Evolutionary conservation across 202 grass and related monocot genomes (phyloP), one percentile per base, ranked within the genome.

Genomic region (Musa balbisiana): DNA sequence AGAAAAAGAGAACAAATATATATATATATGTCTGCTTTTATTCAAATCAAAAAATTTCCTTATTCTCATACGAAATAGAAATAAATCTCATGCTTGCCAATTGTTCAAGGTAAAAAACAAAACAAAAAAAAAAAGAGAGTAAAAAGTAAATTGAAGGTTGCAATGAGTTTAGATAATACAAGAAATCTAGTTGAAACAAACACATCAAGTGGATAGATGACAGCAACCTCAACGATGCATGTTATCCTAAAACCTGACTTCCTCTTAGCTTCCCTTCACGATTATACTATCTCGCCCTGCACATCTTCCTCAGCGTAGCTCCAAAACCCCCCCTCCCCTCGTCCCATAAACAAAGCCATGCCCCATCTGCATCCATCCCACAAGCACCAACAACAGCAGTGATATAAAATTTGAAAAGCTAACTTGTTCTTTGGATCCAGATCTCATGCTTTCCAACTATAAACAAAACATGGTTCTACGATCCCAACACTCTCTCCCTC

Each of bases 401-500:
- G 66, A 49, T 33, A 82, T 87, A 90, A 77, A 91, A 82, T 80
- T 62, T 22, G 59, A 27, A 80, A 80, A 85, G 76, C 65, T 64
- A 76, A 49, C 78, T 11, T 20, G 15, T n/a, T 76, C 58, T 81
- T 86, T 75, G 79, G 93, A 93, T 97, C 93, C 88, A 97, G 90
- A 93, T 97, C 93, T 97, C 84, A n/a, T 80, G 25, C 82, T 55
- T 83, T 89, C 84, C 82, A 58, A 25, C 81, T 93, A 97, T 97
- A 92, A 97, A 97, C 88, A 93, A 97, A 93, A 87, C 54, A 82
- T 82, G 80, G 88, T 86, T 87, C 90, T 78, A 76, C 88, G 80
- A 87, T 86, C 86, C 86, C 88, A 91, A 93, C 81, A 88, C 84
- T 84, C 16, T 49, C 52, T 54, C 3, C 55, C 62, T 3, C 15